Percentiles rank a stretch among this genome's conserved stretches.
Evolutionary conservation across 2,329 filamentous ascomycete species (phyloP).

Genomic region (Ophiostoma sp.): DNA sequence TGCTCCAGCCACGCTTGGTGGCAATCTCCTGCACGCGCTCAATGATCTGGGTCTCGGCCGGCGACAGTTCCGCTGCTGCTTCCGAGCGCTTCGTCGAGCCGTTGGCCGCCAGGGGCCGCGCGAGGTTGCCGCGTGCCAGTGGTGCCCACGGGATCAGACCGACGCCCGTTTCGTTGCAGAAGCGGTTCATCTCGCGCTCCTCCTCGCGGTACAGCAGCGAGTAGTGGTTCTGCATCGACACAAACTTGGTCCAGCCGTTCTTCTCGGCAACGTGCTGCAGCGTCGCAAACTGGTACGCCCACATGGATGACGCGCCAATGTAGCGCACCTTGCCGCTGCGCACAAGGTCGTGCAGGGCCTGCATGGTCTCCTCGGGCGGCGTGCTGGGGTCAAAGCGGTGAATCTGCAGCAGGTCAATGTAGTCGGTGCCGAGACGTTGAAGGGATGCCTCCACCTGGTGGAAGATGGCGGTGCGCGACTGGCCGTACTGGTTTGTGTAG

Average conservation of each 20-base stretch:
- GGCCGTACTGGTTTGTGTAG: constrained; percentile 35
- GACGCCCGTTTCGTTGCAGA: constrained; percentile 34
- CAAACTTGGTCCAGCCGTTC: constrained; percentile 50
- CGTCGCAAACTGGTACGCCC: constrained; percentile 41
- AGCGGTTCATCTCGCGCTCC: constrained; percentile 39
- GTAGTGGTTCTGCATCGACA: constrained; percentile 52
- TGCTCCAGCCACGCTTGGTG: constrained; percentile 25
- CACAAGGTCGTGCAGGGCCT: constrained; percentile 52
- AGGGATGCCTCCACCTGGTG: constrained; percentile 57
- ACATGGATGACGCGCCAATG: constrained; percentile 43
- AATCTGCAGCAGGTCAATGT: constrained; percentile 57
- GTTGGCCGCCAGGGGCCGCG: constrained; percentile 30
- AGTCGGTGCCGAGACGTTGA: constrained; percentile 44
- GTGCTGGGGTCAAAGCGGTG: constrained; percentile 49
- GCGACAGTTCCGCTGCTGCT: constrained; percentile 24
- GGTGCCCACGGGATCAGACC: constrained; percentile 39
- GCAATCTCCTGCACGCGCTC: constrained; percentile 26
- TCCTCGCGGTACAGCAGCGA: constrained; percentile 53
- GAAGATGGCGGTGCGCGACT: constrained; percentile 60
- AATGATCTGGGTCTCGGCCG: constrained; percentile 29
- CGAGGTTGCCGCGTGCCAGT: constrained; percentile 33
- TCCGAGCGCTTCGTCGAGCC: constrained; percentile 23
- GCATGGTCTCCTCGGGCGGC: constrained; percentile 53
- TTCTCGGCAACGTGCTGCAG: constrained; percentile 48
- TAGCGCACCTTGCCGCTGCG: constrained; percentile 48